Evolutionary conservation across 352 stramenopile genomes (phyloP).

Genomic region (Phytophthora quininea): DNA sequence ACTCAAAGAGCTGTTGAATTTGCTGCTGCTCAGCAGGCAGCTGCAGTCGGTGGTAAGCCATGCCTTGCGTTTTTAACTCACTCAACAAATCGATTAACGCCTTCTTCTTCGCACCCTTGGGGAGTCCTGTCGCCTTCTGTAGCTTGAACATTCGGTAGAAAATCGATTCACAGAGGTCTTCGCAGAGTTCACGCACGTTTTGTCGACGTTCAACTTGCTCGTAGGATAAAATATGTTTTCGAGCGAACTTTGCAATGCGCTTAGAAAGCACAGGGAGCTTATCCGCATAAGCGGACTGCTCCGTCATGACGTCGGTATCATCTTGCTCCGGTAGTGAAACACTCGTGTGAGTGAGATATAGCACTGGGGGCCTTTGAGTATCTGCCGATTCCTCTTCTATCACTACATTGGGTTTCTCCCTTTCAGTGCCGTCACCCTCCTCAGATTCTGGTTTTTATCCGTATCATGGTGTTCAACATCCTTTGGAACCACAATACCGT

Average conservation of each 20-base stretch:
- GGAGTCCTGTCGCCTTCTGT: slow-evolving; percentile 80
- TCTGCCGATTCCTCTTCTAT: slow-evolving; percentile 15
- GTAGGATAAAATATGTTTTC: slow-evolving; percentile 67
- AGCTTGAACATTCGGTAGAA: slow-evolving; percentile 94
- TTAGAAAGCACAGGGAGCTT: slow-evolving; percentile 69
- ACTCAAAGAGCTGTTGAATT: slow-evolving; percentile 83
- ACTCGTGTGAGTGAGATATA: slow-evolving; percentile 31
- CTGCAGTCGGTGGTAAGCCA: slow-evolving; percentile 79
- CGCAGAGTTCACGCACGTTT: slow-evolving; percentile 73
- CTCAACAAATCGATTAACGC: slow-evolving; percentile 95
- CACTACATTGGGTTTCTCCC: slow-evolving; percentile 10
- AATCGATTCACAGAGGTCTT: slow-evolving; percentile 93
- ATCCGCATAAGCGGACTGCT: slow-evolving; percentile 38
- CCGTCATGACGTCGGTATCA: slow-evolving; percentile 3
- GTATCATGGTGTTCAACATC: slow-evolving; percentile 23
- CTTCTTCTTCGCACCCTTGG: slow-evolving; percentile 97
- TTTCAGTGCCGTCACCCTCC: slow-evolving; percentile 12
- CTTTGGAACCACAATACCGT: slow-evolving; percentile 51
- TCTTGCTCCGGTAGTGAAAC: slow-evolving; percentile 5
- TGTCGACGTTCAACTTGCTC: slow-evolving; percentile 71
- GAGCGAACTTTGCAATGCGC: slow-evolving; percentile 78
- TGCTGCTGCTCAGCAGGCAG: slow-evolving; percentile 75
- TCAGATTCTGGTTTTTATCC: slow-evolving; percentile 25
- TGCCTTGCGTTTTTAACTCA: slow-evolving; percentile 87
- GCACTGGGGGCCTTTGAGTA: slow-evolving; percentile 22